Evolutionary conservation across 352 stramenopile genomes (phyloP).

Genomic region (Phytophthora tentaculata): DNA sequence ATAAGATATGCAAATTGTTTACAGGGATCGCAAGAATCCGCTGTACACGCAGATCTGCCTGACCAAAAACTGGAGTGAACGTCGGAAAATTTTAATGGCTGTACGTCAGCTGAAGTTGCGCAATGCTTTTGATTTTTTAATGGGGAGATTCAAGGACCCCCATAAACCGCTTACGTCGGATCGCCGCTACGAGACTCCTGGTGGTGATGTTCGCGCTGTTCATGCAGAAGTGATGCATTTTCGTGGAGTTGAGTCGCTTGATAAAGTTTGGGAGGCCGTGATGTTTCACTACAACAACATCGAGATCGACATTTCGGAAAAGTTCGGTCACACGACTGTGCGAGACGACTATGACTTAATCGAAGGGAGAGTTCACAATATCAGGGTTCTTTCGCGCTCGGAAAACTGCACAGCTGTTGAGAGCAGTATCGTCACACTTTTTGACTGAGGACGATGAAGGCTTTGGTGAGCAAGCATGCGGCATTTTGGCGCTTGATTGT

Average conservation of each 20-base stretch:
- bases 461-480: slow-evolving; percentile 21
- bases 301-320: slow-evolving; percentile 51
- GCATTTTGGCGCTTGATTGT: slow-evolving; percentile 28
- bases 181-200: slow-evolving; percentile 20
- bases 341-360: slow-evolving; percentile 45
- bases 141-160: slow-evolving; percentile 14
- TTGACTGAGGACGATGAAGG: slow-evolving; percentile 8
- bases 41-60: slow-evolving; percentile 31
- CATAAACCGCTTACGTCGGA: slow-evolving; percentile 20
- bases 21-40: slow-evolving; percentile 25
- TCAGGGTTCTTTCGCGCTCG: slow-evolving; percentile 21
- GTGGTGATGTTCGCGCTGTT: slow-evolving; percentile 27
- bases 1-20: too few species aligned
- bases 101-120: slow-evolving; percentile 32
- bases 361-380: slow-evolving; percentile 30
- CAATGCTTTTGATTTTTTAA: slow-evolving; percentile 33
- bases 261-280: slow-evolving; percentile 43
- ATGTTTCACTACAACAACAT: slow-evolving; percentile 46
- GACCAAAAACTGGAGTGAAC: slow-evolving; percentile 28
- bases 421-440: slow-evolving; percentile 28
- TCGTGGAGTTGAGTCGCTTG: slow-evolving; percentile 26
- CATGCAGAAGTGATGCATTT: slow-evolving; percentile 41
- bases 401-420: slow-evolving; percentile 19
- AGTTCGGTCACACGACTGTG: slow-evolving; percentile 40
- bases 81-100: slow-evolving; percentile 32